Conservation (phyloP, 2,329 filamentous ascomycete species). For the Teratosphaeria zuluensis region DNA sequence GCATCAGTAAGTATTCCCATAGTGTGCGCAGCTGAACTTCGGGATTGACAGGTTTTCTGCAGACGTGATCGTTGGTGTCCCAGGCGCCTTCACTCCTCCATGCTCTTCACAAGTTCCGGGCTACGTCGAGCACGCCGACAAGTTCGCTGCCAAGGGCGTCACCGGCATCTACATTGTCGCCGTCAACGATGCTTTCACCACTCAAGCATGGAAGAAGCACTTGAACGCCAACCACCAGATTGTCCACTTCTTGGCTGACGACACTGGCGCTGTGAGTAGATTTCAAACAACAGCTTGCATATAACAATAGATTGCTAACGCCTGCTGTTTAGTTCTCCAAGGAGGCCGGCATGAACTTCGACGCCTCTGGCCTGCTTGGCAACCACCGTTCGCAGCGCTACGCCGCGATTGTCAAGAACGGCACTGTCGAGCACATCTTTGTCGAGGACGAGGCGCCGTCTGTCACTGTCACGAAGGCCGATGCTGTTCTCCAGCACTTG, state of each 20-base stretch:
- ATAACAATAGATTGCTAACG: too few relatives aligned
- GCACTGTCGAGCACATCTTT: constrained; percentile 14
- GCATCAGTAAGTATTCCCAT: constrained; percentile 12
- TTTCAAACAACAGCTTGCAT: too few relatives aligned
- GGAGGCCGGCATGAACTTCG: constrained; percentile 15
- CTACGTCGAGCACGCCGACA: constrained; percentile 16
- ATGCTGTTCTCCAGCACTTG: constrained; percentile 7
- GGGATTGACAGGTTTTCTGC: neutral
- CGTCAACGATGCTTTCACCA: constrained; percentile 19
- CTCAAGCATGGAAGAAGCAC: constrained; percentile 20
- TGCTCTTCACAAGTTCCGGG: constrained; percentile 21
- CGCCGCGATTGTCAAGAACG: constrained; percentile 15
- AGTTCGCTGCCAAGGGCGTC: constrained; percentile 19
- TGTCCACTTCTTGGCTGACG: constrained; percentile 20
- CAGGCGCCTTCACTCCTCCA: constrained; percentile 19
- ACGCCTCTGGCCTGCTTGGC: constrained; percentile 16
- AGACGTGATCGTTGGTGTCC: constrained; percentile 19
- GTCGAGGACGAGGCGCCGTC: constrained; percentile 17
- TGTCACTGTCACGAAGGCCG: constrained; percentile 15
- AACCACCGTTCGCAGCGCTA: constrained; percentile 16
- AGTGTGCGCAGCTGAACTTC: neutral
- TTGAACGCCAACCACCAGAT: constrained; percentile 11
- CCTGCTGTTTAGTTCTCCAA: constrained; percentile 12
- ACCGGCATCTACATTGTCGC: constrained; percentile 20
- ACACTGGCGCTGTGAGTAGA: constrained; percentile 14